Evolutionary conservation across 2,329 filamentous ascomycete genomes (phyloP).

Genomic region (Trichoderma atrobrunneum): DNA sequence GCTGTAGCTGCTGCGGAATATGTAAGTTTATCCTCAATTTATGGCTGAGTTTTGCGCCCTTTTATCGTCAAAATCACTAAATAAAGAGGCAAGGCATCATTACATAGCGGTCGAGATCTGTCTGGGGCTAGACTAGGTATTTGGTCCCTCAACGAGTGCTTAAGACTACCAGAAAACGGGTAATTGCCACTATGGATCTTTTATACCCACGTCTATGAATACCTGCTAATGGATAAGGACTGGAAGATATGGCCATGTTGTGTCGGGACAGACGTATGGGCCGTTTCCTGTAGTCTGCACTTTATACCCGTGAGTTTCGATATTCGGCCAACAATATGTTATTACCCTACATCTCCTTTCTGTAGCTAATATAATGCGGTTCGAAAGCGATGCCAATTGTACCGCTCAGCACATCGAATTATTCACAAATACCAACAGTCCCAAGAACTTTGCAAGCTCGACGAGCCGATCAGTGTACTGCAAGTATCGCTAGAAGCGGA

Average conservation of each 20-base stretch:
- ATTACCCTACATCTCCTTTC: not conserved
- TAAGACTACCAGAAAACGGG: not conserved
- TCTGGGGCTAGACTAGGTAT: not conserved
- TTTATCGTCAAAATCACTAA: not conserved
- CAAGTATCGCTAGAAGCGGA: not conserved
- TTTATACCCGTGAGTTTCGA: not conserved
- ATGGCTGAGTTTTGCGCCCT: not conserved
- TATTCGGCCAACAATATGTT: not conserved
- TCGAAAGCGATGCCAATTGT: not conserved
- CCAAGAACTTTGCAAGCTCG: not conserved
- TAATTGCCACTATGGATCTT: not conserved
- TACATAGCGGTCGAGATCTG: not conserved
- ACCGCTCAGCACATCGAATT: not conserved
- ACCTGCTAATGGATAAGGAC: not conserved
- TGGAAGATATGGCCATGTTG: not conserved
- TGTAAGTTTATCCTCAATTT: not conserved
- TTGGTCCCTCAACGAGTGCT: not conserved
- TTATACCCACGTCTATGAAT: not conserved
- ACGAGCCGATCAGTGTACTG: not conserved
- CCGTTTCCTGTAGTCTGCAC: not conserved
- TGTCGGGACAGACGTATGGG: not conserved
- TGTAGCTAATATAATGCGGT: not conserved
- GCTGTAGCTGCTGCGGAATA: not conserved
- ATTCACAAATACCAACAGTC: not conserved
- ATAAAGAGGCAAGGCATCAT: not conserved